phyloP scores from a whole-genome alignment of 2,329 filamentous ascomycete species.

The Karstenula rhodostoma region DNA sequence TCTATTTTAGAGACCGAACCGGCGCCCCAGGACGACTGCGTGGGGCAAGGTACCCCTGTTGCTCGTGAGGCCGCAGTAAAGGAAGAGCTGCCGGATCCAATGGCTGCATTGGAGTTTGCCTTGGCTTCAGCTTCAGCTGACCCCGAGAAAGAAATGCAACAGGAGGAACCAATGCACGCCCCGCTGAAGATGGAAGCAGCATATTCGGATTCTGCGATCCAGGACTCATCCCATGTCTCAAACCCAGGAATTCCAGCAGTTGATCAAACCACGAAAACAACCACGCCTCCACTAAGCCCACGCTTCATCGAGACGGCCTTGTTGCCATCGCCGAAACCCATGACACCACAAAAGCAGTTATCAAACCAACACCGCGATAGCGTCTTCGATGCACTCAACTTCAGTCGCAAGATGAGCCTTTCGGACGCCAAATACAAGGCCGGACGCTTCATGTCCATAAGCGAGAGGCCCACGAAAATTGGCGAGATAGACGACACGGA shows the following conservation, averaged over 20 bases:
- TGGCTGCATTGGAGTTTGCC: slow-evolving; percentile 40
- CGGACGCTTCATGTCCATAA: slow-evolving; percentile 53
- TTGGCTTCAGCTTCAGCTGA: slow-evolving; percentile 26
- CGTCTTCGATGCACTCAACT: slow-evolving; percentile 61
- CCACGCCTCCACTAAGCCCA: slow-evolving; percentile 52
- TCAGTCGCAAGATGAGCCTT: slow-evolving; percentile 57
- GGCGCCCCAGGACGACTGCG: slow-evolving; percentile 11
- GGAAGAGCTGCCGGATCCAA: slow-evolving; percentile 37
- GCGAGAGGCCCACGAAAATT: slow-evolving; percentile 15
- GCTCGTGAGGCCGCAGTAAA: slow-evolving; percentile 19
- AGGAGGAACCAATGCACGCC: slow-evolving; percentile 11
- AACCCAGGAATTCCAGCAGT: background rate
- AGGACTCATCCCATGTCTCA: background rate
- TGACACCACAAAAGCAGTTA: slow-evolving; percentile 18
- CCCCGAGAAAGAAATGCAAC: slow-evolving; percentile 1
- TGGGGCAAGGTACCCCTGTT: slow-evolving; percentile 12
- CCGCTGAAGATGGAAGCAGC: background rate
- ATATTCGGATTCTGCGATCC: background rate
- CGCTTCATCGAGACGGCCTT: slow-evolving; percentile 56
- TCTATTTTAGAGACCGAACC: slow-evolving; percentile 25
- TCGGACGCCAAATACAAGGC: slow-evolving; percentile 64
- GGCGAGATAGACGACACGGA: slow-evolving; percentile 10
- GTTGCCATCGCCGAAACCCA: slow-evolving; percentile 50
- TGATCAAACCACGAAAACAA: slow-evolving; percentile 21
- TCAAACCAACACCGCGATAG: slow-evolving; percentile 46